Evolutionary conservation across 1,284 basidiomycete genomes (phyloP).

Genomic region (Pseudozyma sp.): DNA sequence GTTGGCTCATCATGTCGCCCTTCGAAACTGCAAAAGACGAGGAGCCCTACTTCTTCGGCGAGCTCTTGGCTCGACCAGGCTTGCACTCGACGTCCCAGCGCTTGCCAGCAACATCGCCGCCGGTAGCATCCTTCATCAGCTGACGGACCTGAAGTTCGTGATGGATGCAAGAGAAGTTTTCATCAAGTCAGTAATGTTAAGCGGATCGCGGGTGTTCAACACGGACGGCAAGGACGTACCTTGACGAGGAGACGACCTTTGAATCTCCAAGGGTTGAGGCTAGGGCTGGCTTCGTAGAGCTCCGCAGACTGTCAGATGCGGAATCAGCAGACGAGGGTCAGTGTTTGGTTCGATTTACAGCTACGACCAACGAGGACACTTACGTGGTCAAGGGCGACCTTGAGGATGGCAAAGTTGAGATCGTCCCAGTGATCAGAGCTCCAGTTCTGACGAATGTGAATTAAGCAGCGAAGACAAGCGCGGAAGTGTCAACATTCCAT

Average conservation of each 20-base stretch:
- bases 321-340: not conserved
- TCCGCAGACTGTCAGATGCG: conserved; percentile 14
- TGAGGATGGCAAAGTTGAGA: conserved; percentile 50
- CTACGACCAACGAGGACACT: conserved; percentile 3
- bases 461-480: not conserved
- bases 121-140: conserved; percentile 24
- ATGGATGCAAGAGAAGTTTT: not conserved
- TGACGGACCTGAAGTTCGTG: conserved; percentile 20
- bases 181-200: not conserved
- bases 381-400: conserved; percentile 34
- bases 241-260: conserved; percentile 38
- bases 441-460: conserved; percentile 17
- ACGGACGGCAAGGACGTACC: conserved; percentile 7
- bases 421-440: conserved; percentile 21
- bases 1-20: too few relatives aligned
- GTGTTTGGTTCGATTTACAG: not conserved
- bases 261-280: conserved; percentile 27
- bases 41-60: conserved; percentile 22
- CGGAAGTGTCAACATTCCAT: not conserved
- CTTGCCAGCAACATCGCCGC: conserved; percentile 33
- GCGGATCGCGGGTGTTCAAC: not conserved
- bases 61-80: conserved; percentile 17
- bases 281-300: conserved; percentile 38
- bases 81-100: conserved; percentile 41
- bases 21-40: not conserved